These are phyloP conservation scores for Rhododendron williamsianum DNA, from an alignment of 148 eudicot genomes.

Conservation along the genomic window DNA sequence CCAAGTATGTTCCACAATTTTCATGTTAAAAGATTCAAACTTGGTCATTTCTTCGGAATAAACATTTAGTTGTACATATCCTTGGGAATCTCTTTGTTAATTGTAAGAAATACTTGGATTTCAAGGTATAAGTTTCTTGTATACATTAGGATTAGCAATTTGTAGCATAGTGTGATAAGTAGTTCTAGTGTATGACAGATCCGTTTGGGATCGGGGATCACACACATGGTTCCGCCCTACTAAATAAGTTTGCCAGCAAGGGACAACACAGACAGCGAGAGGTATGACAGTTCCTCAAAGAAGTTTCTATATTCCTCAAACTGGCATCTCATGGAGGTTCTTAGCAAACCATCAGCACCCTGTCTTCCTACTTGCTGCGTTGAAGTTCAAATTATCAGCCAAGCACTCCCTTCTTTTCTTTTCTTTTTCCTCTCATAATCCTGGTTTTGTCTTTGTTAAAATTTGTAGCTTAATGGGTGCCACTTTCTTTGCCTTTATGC, in stretches of 20 bases:
- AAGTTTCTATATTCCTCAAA: not conserved
- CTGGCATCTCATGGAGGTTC: not conserved
- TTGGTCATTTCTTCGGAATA: not conserved
- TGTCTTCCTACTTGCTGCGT: not conserved
- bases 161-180: not conserved
- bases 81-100: not conserved
- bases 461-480: not conserved
- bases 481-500: not conserved
- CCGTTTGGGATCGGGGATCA: not conserved
- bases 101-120: not conserved
- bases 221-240: not conserved
- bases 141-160: not conserved
- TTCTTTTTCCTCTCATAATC: not conserved
- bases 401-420: not conserved
- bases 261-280: not conserved
- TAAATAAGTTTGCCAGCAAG: not conserved
- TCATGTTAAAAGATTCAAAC: not conserved
- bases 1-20: not conserved
- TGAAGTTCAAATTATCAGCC: not conserved
- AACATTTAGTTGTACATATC: not conserved
- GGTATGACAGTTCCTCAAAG: not conserved
- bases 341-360: not conserved
- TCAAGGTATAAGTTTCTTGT: not conserved
- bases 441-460: not conserved
- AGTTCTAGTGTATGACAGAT: not conserved